Evolutionary conservation across 2,329 filamentous ascomycete species (phyloP), one percentile per base, ranked within the genome.

Genomic region (Fusarium pseudoanthophilum): DNA sequence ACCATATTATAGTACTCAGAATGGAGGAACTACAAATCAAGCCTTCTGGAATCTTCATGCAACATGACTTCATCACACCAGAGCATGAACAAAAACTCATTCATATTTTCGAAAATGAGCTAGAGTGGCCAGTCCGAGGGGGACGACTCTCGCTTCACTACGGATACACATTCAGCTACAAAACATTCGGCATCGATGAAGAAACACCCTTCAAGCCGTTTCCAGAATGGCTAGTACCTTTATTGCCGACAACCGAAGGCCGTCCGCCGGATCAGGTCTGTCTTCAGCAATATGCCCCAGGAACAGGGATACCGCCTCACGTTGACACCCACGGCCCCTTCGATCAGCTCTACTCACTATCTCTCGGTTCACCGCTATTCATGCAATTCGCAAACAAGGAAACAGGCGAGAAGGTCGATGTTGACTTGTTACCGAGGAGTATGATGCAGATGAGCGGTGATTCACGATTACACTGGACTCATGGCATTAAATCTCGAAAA

Each of bases 281-380:
- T 71, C 80, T 90, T 21, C 88, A 90, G 79, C 86, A 89, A 76
- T 91, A 91, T 75, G 86, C 89, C 0, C 88, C 88, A 0, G 89
- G 89, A 11, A 82, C 86, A 0, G 89, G 89, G 4, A 91, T 91
- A 72, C 89, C 89, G 15, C 89, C 89, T 1, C 89, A 91, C 73
- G 88, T 88, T 60, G 89, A 91, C 79, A 89, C 88, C 7, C 89
- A 90, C 78, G 79, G 80, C 15, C 79, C 82, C 2, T 84, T 83
- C 37, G 84, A 83, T 63, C 83, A 86, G 72, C 80, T 87, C 5
- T 87, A 86, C 63, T 79, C 83, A 16, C 73, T 87, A 2, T 85
- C 84, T 0, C 81, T 86, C 3, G 85, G 85, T 1, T 77, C 80
- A 0, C 80, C 83, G 0, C 77, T 86, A 2, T 67, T 83, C n/a